Base-by-base conservation (phyloP, 1,284 basidiomycete genomes). In the Xerocomus nothofagi region DNA sequence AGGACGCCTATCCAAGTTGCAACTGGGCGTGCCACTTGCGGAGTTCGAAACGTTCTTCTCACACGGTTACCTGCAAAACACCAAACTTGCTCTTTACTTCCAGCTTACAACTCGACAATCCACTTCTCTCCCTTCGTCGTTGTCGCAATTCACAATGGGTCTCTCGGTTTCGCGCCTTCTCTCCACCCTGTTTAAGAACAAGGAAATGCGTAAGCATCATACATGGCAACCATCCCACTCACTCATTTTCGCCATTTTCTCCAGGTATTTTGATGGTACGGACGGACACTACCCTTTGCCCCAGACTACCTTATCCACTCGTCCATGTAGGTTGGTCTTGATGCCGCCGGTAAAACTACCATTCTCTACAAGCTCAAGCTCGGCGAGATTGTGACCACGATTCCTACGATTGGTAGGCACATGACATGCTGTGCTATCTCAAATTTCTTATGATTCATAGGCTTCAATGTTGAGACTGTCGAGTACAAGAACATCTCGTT, bases 361-460 rank as follows among this genome's bases (percentile, higher is more conserved):
- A 99, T 98, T 67, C 80, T 99, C 62, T 98, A 98, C 82, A 98
- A 98, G 81, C 81, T 91, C 60, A 98, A 99, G 80, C 86, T 98
- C 49, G 95, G 95, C 72, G 96, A 98, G 78, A 98, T 96, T 73
- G 96, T 99, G 70, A 98, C 96, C 58, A 98, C 96, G 57, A 98
- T 99, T 72, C 96, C 96, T 54, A 99, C 96, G 67, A 98, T 98
- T 72, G 93, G 94, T 93, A 65, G 68, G 88, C 80, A 60, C 57
- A 56, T 53, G 49, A 54, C 44, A 55, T 44, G 53, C 48, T 44
- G 18, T 50, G 39, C 38, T 40, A 36, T 37, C 33, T 40, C 36
- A 23, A 23, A 44, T 55, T 54, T 58, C 52, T 62, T 69, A 73
- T 55, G 50, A 47, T 30, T 33, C 14, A n/a, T 52, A 96, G 93